Base-by-base conservation (phyloP, 2,329 filamentous ascomycete genomes). In the Coleophoma eucalyptorum region DNA sequence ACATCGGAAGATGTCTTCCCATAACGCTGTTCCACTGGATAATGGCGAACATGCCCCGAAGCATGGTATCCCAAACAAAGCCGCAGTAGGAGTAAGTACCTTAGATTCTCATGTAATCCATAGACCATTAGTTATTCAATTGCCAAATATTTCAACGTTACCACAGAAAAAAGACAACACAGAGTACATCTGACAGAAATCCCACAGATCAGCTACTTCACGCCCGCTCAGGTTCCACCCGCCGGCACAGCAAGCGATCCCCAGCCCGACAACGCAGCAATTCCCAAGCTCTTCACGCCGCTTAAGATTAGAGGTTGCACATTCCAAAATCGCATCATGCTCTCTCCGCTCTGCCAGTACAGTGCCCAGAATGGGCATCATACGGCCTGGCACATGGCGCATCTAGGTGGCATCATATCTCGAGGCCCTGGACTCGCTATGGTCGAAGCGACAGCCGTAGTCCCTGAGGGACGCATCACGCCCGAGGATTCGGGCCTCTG, bases 401-500 rank as follows among this genome's bases (percentile, higher is more conserved):
- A 96, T 63, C 76, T 93, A 21, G 89, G 90, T 50, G 85, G 89
- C 54, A 91, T 91, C 59, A 79, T 89, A 19, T 76, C 86, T 52
- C 83, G 87, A 50, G 92, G 92, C 12, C 85, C 88, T 0, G 87
- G 82, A 2, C 73, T 96, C 16, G 73, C 86, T 45, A 81, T 91
- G 53, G 76, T 92, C 51, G 92, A 96, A 72, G 90, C 91, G 21
- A 91, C 89, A 1, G 76, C 84, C 32, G 87, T 96, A 0, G 75
- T 81, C 10, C 71, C 89, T 5, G 83, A 92, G 58, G 91, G 91
- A 26, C 81, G 92, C 50, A 96, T 96, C 72, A 87, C 88, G 1
- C 90, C 90, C 1, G 77, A 92, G 66, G 89, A 93, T 65, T 71
- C 74, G 12, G 90, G 92, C 1, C 71, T 97, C 7, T 97, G 91